phyloP scores from a whole-genome alignment of 2,329 filamentous ascomycete genomes.

The Cytospora mali region DNA sequence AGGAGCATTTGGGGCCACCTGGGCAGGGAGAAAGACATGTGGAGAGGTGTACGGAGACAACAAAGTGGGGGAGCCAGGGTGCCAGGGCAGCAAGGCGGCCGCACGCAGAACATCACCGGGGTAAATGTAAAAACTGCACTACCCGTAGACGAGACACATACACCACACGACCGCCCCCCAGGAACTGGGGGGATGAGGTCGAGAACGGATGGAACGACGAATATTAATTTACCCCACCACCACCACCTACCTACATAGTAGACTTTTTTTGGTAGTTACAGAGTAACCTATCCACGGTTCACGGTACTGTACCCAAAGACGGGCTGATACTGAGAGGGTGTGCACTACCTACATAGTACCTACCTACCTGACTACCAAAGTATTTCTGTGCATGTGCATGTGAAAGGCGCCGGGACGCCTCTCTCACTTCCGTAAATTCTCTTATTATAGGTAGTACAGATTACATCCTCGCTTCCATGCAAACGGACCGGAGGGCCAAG shows the following conservation, averaged over 20 bases:
- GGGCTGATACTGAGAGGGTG: too few species aligned
- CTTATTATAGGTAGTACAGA: constrained; percentile 4
- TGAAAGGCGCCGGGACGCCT: not conserved
- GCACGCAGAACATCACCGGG: not conserved
- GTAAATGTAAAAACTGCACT: not conserved
- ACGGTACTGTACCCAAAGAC: too few species aligned
- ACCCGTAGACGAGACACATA: not conserved
- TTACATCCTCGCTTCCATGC: constrained; percentile 12
- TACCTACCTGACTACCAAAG: too few species aligned
- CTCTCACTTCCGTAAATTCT: not conserved
- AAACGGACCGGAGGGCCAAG: constrained; percentile 12
- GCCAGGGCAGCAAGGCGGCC: not conserved
- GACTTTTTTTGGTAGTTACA: too few species aligned
- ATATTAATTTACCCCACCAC: too few species aligned
- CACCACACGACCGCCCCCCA: too few species aligned
- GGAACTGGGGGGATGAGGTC: too few species aligned
- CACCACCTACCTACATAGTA: too few species aligned
- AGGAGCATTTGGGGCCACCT: too few species aligned
- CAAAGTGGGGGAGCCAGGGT: constrained; percentile 6
- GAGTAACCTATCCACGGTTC: too few species aligned
- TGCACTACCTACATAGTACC: too few species aligned
- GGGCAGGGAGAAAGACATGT: constrained; percentile 26
- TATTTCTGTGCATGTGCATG: not conserved
- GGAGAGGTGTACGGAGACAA: constrained; percentile 20
- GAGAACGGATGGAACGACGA: too few species aligned